phyloP scores from a whole-genome alignment of 1,284 basidiomycete genomes.

The Xerocomus amazonicus region DNA sequence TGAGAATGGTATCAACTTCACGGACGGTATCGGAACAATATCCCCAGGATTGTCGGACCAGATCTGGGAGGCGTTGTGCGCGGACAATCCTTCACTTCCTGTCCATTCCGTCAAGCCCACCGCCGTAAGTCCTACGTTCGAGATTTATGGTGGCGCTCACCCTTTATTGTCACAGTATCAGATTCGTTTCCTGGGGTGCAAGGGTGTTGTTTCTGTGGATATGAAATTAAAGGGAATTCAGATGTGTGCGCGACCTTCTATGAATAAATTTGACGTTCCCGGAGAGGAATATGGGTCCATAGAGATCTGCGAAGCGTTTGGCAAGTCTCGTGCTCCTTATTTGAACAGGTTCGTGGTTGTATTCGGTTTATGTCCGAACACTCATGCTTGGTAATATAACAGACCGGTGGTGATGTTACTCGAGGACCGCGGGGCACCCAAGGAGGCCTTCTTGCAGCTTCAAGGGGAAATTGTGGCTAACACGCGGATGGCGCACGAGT shows the following conservation, averaged over 20 bases:
- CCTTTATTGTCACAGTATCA: conserved; percentile 48
- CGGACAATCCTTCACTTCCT: conserved; percentile 37
- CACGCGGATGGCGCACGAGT: conserved; percentile 54
- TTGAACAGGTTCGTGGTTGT: conserved; percentile 52
- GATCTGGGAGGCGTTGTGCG: conserved; percentile 57
- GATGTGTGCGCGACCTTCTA: conserved; percentile 65
- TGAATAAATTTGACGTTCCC: conserved; percentile 68
- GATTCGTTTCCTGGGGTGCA: conserved; percentile 75
- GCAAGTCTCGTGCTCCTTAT: conserved; percentile 52
- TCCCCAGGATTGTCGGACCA: conserved; percentile 51
- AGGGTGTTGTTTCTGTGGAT: conserved; percentile 72
- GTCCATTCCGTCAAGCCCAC: conserved; percentile 45
- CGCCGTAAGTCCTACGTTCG: conserved; percentile 43
- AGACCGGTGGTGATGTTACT: conserved; percentile 70
- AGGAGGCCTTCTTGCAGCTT: conserved; percentile 51
- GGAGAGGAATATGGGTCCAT: conserved; percentile 50
- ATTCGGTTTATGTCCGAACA: too few relatives aligned
- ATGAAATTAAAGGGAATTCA: conserved; percentile 44
- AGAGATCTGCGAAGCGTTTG: conserved; percentile 67
- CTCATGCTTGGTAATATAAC: neutral
- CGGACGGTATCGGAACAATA: conserved; percentile 77
- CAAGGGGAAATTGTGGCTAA: conserved; percentile 52
- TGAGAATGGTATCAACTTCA: conserved; percentile 48
- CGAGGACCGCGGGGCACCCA: conserved; percentile 59
- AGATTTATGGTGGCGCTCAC: neutral